Percentiles rank a stretch among this genome's conserved stretches.
Conservation (phyloP, 2,329 filamentous ascomycete genomes). For the Claviceps sp. region DNA sequence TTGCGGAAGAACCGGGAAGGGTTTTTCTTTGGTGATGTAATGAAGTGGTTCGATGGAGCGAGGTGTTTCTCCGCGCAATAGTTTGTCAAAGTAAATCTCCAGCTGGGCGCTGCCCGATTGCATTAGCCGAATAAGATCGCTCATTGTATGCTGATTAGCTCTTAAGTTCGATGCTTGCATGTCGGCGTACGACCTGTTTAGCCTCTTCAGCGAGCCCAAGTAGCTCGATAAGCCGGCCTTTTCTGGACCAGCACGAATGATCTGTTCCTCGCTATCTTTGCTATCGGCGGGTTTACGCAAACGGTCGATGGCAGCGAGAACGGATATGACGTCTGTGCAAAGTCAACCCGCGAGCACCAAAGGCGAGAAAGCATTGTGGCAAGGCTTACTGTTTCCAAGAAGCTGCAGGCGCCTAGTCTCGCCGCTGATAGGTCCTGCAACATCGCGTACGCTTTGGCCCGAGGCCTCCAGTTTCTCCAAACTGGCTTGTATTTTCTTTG, state of each 20-base stretch:
- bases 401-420: conserved; percentile 83
- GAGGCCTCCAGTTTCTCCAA: conserved; percentile 73
- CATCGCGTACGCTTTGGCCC: conserved; percentile 81
- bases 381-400: conserved; percentile 59
- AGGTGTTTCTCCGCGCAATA: conserved; percentile 63
- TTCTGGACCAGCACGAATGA: conserved; percentile 78
- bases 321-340: conserved; percentile 61
- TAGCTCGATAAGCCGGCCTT: conserved; percentile 74
- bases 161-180: conserved; percentile 84
- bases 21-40: conserved; percentile 77
- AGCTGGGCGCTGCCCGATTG: conserved; percentile 70
- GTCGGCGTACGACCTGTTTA: conserved; percentile 71
- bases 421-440: conserved; percentile 81
- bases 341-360: conserved; percentile 8
- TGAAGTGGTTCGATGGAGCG: conserved; percentile 77
- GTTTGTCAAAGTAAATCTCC: conserved; percentile 69
- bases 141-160: conserved; percentile 79
- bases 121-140: conserved; percentile 65
- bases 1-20: conserved; percentile 68
- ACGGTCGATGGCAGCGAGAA: conserved; percentile 76
- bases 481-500: conserved; percentile 89
- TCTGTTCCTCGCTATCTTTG: conserved; percentile 80
- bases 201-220: conserved; percentile 75
- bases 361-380: too few species aligned
- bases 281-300: conserved; percentile 85